Evolutionary conservation across 306 rosid species (phyloP), one percentile per base, ranked within the genome.

Genomic region (Gleditsia sinensis): DNA sequence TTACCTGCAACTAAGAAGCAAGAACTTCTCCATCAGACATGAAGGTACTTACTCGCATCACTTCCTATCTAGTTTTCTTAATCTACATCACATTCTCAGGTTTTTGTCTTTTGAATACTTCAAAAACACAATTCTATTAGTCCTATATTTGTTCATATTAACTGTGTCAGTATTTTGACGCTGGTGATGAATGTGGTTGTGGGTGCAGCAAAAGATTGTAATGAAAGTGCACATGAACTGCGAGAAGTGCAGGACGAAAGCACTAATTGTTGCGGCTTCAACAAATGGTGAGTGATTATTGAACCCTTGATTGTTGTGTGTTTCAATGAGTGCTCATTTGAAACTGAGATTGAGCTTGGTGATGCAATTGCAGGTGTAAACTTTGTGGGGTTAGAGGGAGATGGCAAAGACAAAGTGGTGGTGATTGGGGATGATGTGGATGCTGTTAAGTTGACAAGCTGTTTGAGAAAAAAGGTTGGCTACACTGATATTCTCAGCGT

Each of bases 161-260:
- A 32, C 34, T 5, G 34, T 32, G 34, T 32, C 34, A 32, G 2
- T 32, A 32, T 32, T n/a, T n/a, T n/a, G n/a, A n/a, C n/a, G n/a
- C n/a, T n/a, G n/a, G n/a, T n/a, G n/a, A n/a, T 28, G 21, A 1
- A 40, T 70, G 9, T 24, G 21, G 55, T 5, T 62, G 25, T 69
- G 63, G 53, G 55, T 61, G 79, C 83, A 87, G 92, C 84, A 76
- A 55, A 85, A 85, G 83, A 83, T 88, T 72, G 88, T 79, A 79
- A 75, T 88, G 80, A 83, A 79, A 70, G 90, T 88, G 36, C 0
- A 45, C 0, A 88, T 88, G 89, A 58, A 0, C 9, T 77, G 90
- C 76, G 57, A 80, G 27, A 86, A 86, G 59, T 82, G 89, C 76
- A 71, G 72, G 8, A 72, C 55, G 0, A 64, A 80, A 51, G 90